These are phyloP conservation scores for Claviceps capensis DNA, from an alignment of 2,329 filamentous ascomycete genomes.

Conservation along the genomic window DNA sequence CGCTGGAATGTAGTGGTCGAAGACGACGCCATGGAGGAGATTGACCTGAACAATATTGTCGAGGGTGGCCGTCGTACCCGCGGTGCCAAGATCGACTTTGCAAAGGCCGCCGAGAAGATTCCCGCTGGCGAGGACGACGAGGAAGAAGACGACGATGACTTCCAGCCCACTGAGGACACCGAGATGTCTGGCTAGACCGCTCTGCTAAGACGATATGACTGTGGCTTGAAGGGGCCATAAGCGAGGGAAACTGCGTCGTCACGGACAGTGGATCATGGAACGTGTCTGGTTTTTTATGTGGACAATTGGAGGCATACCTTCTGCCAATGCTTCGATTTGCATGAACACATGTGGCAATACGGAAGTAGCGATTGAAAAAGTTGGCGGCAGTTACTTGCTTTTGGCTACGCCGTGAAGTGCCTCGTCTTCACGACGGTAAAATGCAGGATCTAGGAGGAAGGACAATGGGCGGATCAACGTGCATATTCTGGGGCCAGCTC, in stretches of 20 bases:
- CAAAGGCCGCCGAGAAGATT: conserved; percentile 73
- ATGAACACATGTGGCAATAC: neutral
- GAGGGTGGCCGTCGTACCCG: conserved; percentile 68
- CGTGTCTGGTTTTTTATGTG: neutral
- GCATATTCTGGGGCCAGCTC: neutral
- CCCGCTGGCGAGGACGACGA: conserved; percentile 56
- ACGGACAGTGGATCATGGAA: neutral
- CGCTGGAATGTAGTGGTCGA: conserved; percentile 23
- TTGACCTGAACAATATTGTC: conserved; percentile 83
- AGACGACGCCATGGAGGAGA: conserved; percentile 80
- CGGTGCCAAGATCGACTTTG: conserved; percentile 84
- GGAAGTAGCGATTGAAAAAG: neutral
- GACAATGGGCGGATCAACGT: neutral
- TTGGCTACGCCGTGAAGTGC: neutral
- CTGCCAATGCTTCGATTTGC: neutral
- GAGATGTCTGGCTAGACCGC: conserved; percentile 41
- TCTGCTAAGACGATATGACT: neutral
- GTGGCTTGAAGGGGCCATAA: neutral
- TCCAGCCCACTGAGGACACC: conserved; percentile 52
- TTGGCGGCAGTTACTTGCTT: neutral
- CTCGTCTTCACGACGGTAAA: neutral
- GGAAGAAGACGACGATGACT: conserved; percentile 65
- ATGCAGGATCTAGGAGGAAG: neutral
- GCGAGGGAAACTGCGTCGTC: neutral
- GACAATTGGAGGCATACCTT: neutral